Base-by-base conservation (phyloP, 495 filamentous ascomycete species). In the Penicillium tannophilum region DNA sequence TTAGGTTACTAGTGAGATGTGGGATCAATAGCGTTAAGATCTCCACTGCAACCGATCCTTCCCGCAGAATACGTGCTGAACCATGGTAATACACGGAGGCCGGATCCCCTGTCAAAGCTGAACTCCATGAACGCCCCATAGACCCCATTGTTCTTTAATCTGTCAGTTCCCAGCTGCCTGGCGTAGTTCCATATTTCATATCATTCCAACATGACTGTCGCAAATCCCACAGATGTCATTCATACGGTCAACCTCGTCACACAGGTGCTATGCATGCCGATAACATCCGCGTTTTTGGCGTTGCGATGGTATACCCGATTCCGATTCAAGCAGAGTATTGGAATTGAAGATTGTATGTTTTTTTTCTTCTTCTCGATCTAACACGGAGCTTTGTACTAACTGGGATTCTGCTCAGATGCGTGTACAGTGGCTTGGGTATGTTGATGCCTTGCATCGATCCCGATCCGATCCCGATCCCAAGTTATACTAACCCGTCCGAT, bases 201-300 rank as follows among this genome's bases (percentile, higher is more conserved):
- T 35, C 16, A 30, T 19, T 6, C 12, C 52, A 42, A 9, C 23
- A 54, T 54, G 52, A 54, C 52, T 8, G 11, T 54, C 14, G 35
- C 6, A 17, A 54, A 76, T 30, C 71, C 73, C 6, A 55, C 64
- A 20, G 74, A 77, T 72, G 62, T 65, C 11, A 57, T 77, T 17
- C 54, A 71, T 50, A 79, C 76, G 1, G 47, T 78, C 36, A 79
- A 76, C 49, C 57, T 76, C 1, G 70, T 78, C 36, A 77, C 74
- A 11, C 76, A 82, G 62, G 68, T 63, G 33, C 63, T 82, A n/a
- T 81, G 75, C 59, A 71, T 82, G 44, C 70, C 70, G 2, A 68
- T 82, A 43, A 65, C 73, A 19, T 67, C 72, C 14, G 31, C 75
- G 1, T 75, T 79, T 44, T 67, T 81, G 16, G 54, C 51, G 2